phyloP scores from a whole-genome alignment of 1,284 basidiomycete genomes.

The Anthracocystis panici-leucophaei region DNA sequence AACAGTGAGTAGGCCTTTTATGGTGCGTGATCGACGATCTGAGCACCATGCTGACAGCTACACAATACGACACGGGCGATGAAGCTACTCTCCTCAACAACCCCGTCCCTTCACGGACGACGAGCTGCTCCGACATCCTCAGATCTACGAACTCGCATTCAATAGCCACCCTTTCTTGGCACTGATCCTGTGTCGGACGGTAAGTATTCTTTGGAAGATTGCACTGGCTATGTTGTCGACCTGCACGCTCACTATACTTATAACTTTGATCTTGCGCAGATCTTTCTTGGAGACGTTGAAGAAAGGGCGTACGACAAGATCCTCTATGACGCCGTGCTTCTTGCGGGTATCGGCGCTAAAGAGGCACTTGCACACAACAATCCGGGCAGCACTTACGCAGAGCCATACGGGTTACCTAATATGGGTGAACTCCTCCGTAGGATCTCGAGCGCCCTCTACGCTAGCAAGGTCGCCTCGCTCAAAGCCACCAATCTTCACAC shows the following conservation, averaged over 20 bases:
- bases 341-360: slow-evolving; percentile 17
- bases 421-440: slow-evolving; percentile 3
- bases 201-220: slow-evolving; percentile 1
- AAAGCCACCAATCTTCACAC: slow-evolving; percentile 12
- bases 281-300: slow-evolving; percentile 11
- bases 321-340: slow-evolving; percentile 21
- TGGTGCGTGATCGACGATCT: background rate
- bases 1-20: background rate
- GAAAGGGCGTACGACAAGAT: slow-evolving; percentile 4
- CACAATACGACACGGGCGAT: background rate
- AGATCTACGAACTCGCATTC: slow-evolving; percentile 31
- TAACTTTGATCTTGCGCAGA: background rate
- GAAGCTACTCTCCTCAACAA: background rate
- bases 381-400: background rate
- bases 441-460: slow-evolving; percentile 3
- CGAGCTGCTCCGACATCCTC: background rate
- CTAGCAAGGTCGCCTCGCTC: slow-evolving; percentile 7
- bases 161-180: slow-evolving; percentile 39
- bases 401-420: background rate
- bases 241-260: background rate
- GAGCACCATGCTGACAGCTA: background rate
- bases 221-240: background rate
- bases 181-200: slow-evolving; percentile 31
- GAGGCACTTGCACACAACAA: background rate
- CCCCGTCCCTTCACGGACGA: background rate